A percentile compares a stretch with the other conserved stretches of the same genome.
These are phyloP conservation scores for Geopyxis carbonaria DNA, from an alignment of 495 filamentous ascomycete genomes.

Conservation along the genomic window DNA sequence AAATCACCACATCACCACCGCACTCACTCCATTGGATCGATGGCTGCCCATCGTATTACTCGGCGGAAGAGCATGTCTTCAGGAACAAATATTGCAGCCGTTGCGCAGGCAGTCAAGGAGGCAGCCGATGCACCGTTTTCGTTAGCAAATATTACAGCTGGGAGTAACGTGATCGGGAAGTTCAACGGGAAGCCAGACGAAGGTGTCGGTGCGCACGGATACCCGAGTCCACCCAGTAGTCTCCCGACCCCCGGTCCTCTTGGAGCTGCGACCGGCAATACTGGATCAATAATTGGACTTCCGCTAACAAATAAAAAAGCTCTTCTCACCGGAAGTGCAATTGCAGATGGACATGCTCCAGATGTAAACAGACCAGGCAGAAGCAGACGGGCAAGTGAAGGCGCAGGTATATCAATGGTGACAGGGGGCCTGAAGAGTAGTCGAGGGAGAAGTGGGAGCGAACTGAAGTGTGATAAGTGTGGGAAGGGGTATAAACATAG, in stretches of 20 bases:
- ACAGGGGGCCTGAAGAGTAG: slow-evolving; percentile 59
- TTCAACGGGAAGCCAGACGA: background rate
- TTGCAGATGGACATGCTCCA: slow-evolving; percentile 36
- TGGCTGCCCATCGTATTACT: slow-evolving; percentile 71
- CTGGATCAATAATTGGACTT: slow-evolving; percentile 26
- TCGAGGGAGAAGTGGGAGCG: slow-evolving; percentile 40
- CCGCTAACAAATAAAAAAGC: too few relatives aligned
- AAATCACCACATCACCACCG: slow-evolving; percentile 17
- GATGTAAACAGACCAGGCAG: slow-evolving; percentile 38
- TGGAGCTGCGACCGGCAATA: slow-evolving; percentile 26
- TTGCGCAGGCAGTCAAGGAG: slow-evolving; percentile 58
- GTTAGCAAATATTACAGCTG: slow-evolving; percentile 5
- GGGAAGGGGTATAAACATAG: slow-evolving; percentile 99
- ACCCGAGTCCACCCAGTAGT: slow-evolving; percentile 23
- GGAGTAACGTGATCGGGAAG: slow-evolving; percentile 13
- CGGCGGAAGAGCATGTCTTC: slow-evolving; percentile 87
- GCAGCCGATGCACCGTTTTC: slow-evolving; percentile 26
- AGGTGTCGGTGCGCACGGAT: slow-evolving; percentile 11
- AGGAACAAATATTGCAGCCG: slow-evolving; percentile 55
- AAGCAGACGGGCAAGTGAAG: slow-evolving; percentile 43
- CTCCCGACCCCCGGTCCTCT: slow-evolving; percentile 16
- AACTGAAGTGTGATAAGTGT: slow-evolving; percentile 93
- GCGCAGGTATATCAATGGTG: slow-evolving; percentile 69
- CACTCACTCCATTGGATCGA: slow-evolving; percentile 45
- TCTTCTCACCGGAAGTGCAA: slow-evolving; percentile 37